These are phyloP conservation scores for Meyerozyma guilliermondii DNA, from an alignment of 1,139 yeast species.

Conservation along the genomic window DNA sequence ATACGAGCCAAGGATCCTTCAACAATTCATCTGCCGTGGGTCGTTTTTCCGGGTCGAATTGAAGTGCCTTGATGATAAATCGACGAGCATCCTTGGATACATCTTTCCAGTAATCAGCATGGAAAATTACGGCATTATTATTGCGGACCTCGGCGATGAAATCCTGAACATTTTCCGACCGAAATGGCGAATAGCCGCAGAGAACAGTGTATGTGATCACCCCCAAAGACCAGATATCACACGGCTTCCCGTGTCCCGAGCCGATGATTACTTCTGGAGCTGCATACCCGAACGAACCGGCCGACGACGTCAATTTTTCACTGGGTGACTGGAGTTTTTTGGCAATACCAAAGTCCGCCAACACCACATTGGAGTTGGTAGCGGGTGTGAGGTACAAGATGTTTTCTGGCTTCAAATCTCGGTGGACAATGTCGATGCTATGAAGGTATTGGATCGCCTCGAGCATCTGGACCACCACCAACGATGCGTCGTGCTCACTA, in stretches of 20 bases:
- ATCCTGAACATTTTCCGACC: conserved; percentile 77
- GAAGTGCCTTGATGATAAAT: conserved; percentile 64
- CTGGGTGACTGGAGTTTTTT: conserved; percentile 55
- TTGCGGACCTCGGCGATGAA: conserved; percentile 71
- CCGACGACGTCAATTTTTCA: conserved; percentile 69
- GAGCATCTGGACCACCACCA: conserved; percentile 62
- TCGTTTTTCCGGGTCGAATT: conserved; percentile 58
- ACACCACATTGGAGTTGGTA: conserved; percentile 61
- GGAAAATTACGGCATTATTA: conserved; percentile 74
- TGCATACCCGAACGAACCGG: conserved; percentile 91
- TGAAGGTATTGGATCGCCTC: conserved; percentile 76
- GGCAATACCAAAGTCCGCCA: conserved; percentile 94
- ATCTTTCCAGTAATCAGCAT: conserved; percentile 79
- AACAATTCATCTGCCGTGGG: conserved; percentile 64
- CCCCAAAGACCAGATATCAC: conserved; percentile 91
- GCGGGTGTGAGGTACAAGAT: conserved; percentile 56
- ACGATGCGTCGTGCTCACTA: conserved; percentile 79
- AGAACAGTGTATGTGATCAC: conserved; percentile 85
- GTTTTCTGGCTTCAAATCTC: conserved; percentile 91
- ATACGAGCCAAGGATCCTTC: conserved; percentile 64
- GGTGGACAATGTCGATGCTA: conserved; percentile 69
- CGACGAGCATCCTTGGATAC: conserved; percentile 72
- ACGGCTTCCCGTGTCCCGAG: conserved; percentile 83
- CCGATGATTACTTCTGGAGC: conserved; percentile 86
- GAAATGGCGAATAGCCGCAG: conserved; percentile 90